phyloP scores from a whole-genome alignment of 805 yeast species.

The Sugiyamaella boreocaroliniensis region DNA sequence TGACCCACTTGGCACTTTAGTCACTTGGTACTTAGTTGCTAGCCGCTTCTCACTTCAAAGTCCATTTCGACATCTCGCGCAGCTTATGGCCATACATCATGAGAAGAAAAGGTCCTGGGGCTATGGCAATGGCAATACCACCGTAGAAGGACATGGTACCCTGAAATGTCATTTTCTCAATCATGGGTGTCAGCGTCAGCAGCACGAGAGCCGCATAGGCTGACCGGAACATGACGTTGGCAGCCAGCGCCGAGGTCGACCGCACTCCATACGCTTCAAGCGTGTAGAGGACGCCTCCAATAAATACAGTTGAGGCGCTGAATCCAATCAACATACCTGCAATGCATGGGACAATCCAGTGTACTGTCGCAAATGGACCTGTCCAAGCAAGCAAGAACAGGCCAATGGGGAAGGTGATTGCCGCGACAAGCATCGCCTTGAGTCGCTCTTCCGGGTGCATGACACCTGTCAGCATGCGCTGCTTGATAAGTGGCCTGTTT shows the following conservation, averaged over 20 bases:
- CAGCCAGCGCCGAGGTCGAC: constrained; percentile 8
- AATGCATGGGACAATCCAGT: constrained; percentile 11
- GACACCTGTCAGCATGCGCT: background rate
- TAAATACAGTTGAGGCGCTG: constrained; percentile 6
- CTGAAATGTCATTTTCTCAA: constrained; percentile 6
- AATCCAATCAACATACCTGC: constrained; percentile 8
- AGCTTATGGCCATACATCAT: constrained; percentile 2
- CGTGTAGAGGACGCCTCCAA: constrained; percentile 5
- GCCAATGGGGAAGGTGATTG: constrained; percentile 9
- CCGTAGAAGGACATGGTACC: constrained; percentile 14
- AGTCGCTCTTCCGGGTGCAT: constrained; percentile 4
- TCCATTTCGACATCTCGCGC: constrained; percentile 6
- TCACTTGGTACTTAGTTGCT: too few species aligned
- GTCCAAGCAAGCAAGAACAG: constrained; percentile 16
- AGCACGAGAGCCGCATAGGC: constrained; percentile 2
- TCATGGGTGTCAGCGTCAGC: constrained; percentile 3
- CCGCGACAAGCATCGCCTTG: constrained; percentile 3
- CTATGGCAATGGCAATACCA: constrained; percentile 2
- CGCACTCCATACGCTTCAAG: constrained; percentile 2
- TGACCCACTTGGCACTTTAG: too few species aligned
- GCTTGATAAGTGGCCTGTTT: background rate
- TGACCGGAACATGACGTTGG: constrained; percentile 3
- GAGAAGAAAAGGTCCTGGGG: constrained; percentile 11
- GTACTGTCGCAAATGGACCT: constrained; percentile 1
- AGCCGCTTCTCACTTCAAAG: background rate